Evolutionary conservation across 2,329 filamentous ascomycete species (phyloP).

Genomic region (Cladosporium cucumerinum): DNA sequence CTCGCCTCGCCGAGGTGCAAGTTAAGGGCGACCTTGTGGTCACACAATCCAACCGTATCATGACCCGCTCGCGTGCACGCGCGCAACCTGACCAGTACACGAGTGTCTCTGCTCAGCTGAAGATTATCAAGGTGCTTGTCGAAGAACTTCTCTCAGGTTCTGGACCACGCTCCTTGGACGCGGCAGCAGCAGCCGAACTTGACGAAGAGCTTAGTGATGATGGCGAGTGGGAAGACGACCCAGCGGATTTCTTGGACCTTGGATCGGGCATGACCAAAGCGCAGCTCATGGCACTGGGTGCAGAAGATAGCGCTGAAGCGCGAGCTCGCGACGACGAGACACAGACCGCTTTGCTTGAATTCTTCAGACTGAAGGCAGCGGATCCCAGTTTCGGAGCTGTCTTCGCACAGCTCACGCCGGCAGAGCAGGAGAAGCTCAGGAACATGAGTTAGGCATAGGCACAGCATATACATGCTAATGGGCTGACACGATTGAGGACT

Average conservation of each 20-base stretch:
- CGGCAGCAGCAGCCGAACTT: slow-evolving; percentile 58
- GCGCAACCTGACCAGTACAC: slow-evolving; percentile 89
- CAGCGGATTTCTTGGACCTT: slow-evolving; percentile 70
- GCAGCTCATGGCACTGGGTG: slow-evolving; percentile 76
- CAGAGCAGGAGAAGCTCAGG: slow-evolving; percentile 54
- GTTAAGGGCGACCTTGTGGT: slow-evolving; percentile 92
- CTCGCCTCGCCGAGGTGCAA: slow-evolving; percentile 70
- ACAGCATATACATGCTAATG: neutral
- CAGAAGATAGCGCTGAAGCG: slow-evolving; percentile 45
- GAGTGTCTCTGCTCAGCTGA: slow-evolving; percentile 79
- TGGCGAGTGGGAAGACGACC: slow-evolving; percentile 76
- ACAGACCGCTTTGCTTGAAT: slow-evolving; percentile 75
- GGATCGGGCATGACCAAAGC: slow-evolving; percentile 52
- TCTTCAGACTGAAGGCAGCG: slow-evolving; percentile 63
- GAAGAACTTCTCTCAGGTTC: slow-evolving; percentile 84
- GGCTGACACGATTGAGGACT: neutral
- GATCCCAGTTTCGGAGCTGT: slow-evolving; percentile 54
- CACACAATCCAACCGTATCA: slow-evolving; percentile 74
- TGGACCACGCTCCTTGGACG: slow-evolving; percentile 51
- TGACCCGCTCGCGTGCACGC: slow-evolving; percentile 88
- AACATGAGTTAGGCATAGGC: slow-evolving; percentile 23
- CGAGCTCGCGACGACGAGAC: slow-evolving; percentile 86
- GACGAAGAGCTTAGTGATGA: slow-evolving; percentile 61
- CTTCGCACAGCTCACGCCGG: slow-evolving; percentile 52
- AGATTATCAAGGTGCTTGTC: slow-evolving; percentile 93